These are phyloP conservation scores for Emericellopsis atlantica DNA, from an alignment of 2,329 filamentous ascomycete species.

Conservation along the genomic window DNA sequence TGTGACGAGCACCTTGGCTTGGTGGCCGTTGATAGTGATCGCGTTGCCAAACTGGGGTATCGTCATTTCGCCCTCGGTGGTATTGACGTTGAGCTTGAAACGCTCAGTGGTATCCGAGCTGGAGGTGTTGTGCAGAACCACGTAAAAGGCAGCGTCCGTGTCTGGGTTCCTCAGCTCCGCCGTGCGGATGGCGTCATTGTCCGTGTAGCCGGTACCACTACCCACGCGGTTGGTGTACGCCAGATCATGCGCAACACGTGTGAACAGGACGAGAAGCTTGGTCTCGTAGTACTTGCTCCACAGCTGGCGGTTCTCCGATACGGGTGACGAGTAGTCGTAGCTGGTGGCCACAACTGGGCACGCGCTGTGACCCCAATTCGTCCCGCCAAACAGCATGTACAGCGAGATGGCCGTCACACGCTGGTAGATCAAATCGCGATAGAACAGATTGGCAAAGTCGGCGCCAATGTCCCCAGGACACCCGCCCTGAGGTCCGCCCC, in stretches of 20 bases:
- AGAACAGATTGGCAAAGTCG: constrained; percentile 52
- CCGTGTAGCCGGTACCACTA: constrained; percentile 32
- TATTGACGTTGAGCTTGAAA: constrained; percentile 42
- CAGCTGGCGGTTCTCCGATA: constrained; percentile 44
- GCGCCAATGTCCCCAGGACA: constrained; percentile 40
- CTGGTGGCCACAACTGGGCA: constrained; percentile 45
- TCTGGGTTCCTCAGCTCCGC: constrained; percentile 46
- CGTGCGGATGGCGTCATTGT: constrained; percentile 35
- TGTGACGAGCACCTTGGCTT: constrained; percentile 48
- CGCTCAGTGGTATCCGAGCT: constrained; percentile 34
- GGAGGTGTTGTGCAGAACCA: constrained; percentile 40
- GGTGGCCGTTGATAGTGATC: constrained; percentile 44
- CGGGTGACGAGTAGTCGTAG: constrained; percentile 52
- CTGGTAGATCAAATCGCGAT: constrained; percentile 48
- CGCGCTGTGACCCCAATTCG: constrained; percentile 48
- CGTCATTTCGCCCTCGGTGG: constrained; percentile 38
- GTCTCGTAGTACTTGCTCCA: constrained; percentile 50
- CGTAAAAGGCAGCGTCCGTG: constrained; percentile 45
- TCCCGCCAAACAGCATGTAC: constrained; percentile 55
- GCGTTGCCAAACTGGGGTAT: constrained; percentile 35
- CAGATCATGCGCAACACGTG: constrained; percentile 41
- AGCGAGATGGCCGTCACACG: constrained; percentile 45
- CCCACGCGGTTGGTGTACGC: constrained; percentile 37
- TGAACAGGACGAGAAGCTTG: constrained; percentile 48
- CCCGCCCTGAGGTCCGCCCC: constrained; percentile 45